These are phyloP conservation scores for Clarireedia paspali DNA, from an alignment of 2,329 filamentous ascomycete genomes.

Conservation along the genomic window DNA sequence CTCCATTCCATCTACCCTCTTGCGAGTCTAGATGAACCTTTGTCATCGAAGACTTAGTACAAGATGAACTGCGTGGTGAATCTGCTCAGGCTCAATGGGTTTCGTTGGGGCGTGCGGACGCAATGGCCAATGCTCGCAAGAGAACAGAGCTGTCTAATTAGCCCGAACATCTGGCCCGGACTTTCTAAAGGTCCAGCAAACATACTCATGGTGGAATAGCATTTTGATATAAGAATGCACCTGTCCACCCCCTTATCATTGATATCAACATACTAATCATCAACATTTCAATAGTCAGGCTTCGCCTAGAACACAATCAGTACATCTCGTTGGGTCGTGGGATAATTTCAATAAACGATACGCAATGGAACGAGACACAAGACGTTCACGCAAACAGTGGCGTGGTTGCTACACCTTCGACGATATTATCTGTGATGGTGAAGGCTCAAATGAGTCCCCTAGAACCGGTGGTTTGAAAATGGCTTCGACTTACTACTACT, in stretches of 20 bases:
- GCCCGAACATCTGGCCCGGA: background rate
- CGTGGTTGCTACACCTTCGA: slow-evolving; percentile 81
- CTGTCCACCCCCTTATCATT: background rate
- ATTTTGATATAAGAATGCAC: background rate
- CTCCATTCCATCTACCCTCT: background rate
- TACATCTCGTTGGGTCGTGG: slow-evolving; percentile 86
- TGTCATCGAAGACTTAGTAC: background rate
- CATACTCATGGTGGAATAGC: background rate
- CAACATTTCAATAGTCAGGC: slow-evolving; percentile 42
- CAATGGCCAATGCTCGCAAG: background rate
- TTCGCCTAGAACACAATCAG: slow-evolving; percentile 53
- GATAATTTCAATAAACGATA: slow-evolving; percentile 82
- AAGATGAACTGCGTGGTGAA: background rate
- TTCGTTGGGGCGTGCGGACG: background rate
- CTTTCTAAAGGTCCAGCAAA: background rate
- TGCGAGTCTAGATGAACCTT: background rate
- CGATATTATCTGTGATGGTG: slow-evolving; percentile 75
- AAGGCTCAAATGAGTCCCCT: slow-evolving; percentile 41
- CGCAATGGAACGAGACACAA: slow-evolving; percentile 70
- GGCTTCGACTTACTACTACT: slow-evolving; percentile 93
- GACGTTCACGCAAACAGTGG: slow-evolving; percentile 71
- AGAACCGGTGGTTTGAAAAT: slow-evolving; percentile 79
- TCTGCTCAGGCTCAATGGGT: no score
- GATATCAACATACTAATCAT: slow-evolving; percentile 1
- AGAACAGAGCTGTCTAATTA: background rate